Evolutionary conservation across 768 basidiomycete species (phyloP).

Genomic region (Glaciozyma martinii): DNA sequence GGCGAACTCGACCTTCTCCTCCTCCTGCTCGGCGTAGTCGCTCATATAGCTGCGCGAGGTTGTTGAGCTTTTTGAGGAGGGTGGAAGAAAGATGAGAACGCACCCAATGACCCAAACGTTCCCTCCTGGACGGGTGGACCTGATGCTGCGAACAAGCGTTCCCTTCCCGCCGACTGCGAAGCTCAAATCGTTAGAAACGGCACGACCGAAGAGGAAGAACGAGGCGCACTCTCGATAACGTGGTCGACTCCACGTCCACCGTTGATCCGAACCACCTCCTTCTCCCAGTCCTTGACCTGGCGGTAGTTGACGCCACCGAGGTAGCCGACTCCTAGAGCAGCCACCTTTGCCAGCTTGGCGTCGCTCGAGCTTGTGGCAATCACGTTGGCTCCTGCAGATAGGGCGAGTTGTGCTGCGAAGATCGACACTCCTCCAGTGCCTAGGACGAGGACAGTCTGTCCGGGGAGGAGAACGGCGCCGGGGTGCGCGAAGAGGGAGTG

Average conservation of each 20-base stretch:
- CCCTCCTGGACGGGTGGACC: conserved; percentile 7
- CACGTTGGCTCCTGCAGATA: conserved; percentile 55
- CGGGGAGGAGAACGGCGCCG: conserved; percentile 9
- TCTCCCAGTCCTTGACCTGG: conserved; percentile 52
- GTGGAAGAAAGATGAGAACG: neutral
- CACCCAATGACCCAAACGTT: conserved; percentile 21
- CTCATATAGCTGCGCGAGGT: conserved; percentile 13
- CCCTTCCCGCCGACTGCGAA: conserved; percentile 9
- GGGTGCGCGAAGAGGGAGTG: conserved; percentile 46
- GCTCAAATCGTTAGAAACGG: neutral
- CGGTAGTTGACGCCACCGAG: conserved; percentile 59
- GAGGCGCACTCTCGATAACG: conserved; percentile 44
- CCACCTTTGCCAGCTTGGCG: conserved; percentile 46
- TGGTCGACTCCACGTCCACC: conserved; percentile 27
- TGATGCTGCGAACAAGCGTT: conserved; percentile 13
- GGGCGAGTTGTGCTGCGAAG: conserved; percentile 53
- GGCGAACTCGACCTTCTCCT: conserved; percentile 13
- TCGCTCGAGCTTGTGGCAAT: conserved; percentile 62
- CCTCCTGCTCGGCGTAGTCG: conserved; percentile 5
- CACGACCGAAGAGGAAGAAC: neutral
- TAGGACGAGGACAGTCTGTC: conserved; percentile 25
- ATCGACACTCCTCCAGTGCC: conserved; percentile 40
- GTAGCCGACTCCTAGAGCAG: conserved; percentile 42
- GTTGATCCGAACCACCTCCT: conserved; percentile 42
- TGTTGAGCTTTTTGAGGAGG: neutral